Base-by-base conservation (phyloP, 495 filamentous ascomycete species). In the Bombardia bombarda region DNA sequence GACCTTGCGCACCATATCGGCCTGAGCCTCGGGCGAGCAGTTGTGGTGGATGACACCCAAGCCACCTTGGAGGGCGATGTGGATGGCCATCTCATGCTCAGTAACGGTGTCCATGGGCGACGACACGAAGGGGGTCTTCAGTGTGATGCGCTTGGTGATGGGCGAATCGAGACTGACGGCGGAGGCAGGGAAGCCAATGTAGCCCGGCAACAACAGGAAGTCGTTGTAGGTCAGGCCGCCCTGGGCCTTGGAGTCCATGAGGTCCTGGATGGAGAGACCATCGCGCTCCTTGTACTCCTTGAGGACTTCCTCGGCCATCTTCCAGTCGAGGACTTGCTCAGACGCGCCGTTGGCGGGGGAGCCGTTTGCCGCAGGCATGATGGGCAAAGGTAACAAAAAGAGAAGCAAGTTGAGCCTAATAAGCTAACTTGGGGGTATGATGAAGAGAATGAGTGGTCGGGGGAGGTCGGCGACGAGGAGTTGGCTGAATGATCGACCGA, bases 51-150 rank as follows among this genome's bases (percentile, higher is more conserved):
- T 93, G 43, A 97, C 86, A 65, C 92, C 92, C 24, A 99, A 74
- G 58, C 92, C 92, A 63, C 92, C 92, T 55, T 97, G 83, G 36
- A 97, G 77, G 25, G 92, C 92, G 84, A 99, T 95, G 70, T 95
- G 86, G 54, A 99, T 96, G 39, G 92, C 92, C 92, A 99, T 99
- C 61, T 92, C 88, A 65, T 93, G 84, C 68, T 97, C 92, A 12
- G 92, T 99, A 56, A 99, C 92, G 25, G 92, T 99, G 73, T 99
- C 92, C 92, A 99, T 99, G 53, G 92, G 93, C 19, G 90, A 96
- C 19, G 93, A 97, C 36, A 95, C 75, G 53, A 99, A 82, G 31
- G 92, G 92, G 8, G 86, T 88, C 75, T 95, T 99, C 53, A 99
- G 70, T 12, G 82, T 78, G 63, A 97, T 90, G 51, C 87, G 80